Conservation (phyloP, 495 filamentous ascomycete species). For the Penicillium subrubescens region DNA sequence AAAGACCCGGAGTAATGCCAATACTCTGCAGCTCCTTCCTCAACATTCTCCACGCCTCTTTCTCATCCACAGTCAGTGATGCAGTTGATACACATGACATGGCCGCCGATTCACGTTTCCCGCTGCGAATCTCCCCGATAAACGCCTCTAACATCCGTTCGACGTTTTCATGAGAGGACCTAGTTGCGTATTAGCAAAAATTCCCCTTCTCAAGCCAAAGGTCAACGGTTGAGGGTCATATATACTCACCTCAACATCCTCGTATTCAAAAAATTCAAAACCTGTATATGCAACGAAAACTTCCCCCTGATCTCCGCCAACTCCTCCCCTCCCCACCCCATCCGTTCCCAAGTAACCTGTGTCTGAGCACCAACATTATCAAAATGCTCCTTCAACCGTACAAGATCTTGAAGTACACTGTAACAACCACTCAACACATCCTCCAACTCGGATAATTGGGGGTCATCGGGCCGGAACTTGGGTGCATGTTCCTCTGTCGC, state of each 20-base stretch:
- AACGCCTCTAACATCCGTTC: not conserved
- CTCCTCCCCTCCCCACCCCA: not conserved
- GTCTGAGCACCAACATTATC: not conserved
- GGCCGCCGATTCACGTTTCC: not conserved
- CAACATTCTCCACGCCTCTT: not conserved
- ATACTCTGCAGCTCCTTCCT: too few species aligned
- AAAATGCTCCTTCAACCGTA: not conserved
- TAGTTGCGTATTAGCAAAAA: not conserved
- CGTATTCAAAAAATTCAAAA: not conserved
- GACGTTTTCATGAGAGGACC: not conserved
- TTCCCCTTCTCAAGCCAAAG: not conserved
- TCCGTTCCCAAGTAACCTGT: not conserved
- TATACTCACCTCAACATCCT: not conserved
- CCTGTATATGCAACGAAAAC: not conserved
- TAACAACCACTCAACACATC: not conserved
- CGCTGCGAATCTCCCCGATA: not conserved
- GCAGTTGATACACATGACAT: not conserved
- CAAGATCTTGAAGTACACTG: not conserved
- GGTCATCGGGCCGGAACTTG: not conserved
- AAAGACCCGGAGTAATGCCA: too few species aligned
- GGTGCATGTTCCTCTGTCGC: not conserved
- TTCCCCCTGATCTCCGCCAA: not conserved
- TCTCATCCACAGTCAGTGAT: not conserved
- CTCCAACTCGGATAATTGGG: not conserved
- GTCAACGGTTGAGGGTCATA: too few species aligned